These are phyloP conservation scores for Diplodia seriata DNA, from an alignment of 2,329 filamentous ascomycete genomes.

Conservation along the genomic window DNA sequence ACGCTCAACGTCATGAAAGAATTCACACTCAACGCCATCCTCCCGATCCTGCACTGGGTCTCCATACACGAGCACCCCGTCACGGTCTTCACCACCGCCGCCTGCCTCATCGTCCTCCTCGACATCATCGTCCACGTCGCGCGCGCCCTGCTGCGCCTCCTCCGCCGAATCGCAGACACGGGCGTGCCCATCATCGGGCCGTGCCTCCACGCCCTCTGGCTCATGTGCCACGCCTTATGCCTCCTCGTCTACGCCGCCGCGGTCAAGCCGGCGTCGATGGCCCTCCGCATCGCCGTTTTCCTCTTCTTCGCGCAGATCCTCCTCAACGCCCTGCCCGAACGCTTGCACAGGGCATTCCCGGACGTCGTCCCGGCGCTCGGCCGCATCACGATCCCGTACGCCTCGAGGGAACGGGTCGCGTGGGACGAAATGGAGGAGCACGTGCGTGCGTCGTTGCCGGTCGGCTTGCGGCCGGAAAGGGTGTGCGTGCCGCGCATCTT, in stretches of 20 bases:
- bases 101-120: not conserved
- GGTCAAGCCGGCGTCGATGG: not conserved
- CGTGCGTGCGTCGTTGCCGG: no score
- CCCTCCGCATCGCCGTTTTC: not conserved
- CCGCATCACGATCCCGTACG: not conserved
- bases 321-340: not conserved
- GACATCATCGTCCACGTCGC: not conserved
- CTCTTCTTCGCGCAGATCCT: not conserved
- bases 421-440: no score
- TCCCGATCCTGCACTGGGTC: not conserved
- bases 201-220: not conserved
- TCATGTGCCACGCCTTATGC: not conserved
- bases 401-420: no score
- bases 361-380: not conserved
- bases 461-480: not conserved
- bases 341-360: not conserved
- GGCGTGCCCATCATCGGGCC: not conserved
- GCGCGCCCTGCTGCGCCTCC: not conserved
- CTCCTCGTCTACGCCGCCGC: not conserved
- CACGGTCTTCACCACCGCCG: not conserved
- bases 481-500: not conserved
- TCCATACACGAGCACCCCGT: not conserved
- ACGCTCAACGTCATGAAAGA: no score
- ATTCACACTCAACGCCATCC: not conserved
- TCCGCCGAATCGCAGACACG: not conserved